Evolutionary conservation across 1,284 basidiomycete species (phyloP), one percentile per base, ranked within the genome.

Genomic region (Cronartium quercuum): DNA sequence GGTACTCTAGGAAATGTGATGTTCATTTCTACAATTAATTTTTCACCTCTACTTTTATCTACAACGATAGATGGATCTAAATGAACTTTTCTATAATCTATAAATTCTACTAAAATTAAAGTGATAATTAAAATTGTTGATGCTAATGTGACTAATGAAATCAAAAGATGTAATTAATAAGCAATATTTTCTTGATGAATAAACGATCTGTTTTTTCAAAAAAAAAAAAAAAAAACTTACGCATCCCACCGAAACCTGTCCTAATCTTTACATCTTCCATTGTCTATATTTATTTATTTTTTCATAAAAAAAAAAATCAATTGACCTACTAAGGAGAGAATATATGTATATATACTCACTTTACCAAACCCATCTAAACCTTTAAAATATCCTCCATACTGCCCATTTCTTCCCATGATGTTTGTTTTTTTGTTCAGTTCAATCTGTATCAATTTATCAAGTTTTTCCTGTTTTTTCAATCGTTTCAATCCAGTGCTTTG

Each of bases 261-360:
- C 93, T 93, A 84, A 97, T 91, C 84, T 96, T 96, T 77, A 97
- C 94, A 86, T 97, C 94, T 81, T 97, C 94, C 83, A 91, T 92
- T 44, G 94, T 97, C 94, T 95, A 73, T 44, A 44, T 5, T 51
- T 51, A 37, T 38, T 58, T 29, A 29, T 29, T 29, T 29, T 29
- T 29, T 29, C 29, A 29, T 29, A 63, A 41, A 67, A 63, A 70
- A 2, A 77, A 44, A 55, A 66, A 4, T 21, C 1, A 13, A 10
- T 35, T 44, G 13, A 18, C 13, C 1, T 64, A 6, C 6, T 34
- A 37, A 66, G 29, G 21, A 66, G 9, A 6, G 12, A 7, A 9
- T 44, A 41, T 38, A 21, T 24, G 1, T 7, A 65, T 71, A 34
- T 37, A 51, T n/a, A 63, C 84, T 79, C 80, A 94, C 94, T 89